Evolutionary conservation across 768 basidiomycete genomes (phyloP), one percentile per base, ranked within the genome.

Genomic region (Podaxis sp.): DNA sequence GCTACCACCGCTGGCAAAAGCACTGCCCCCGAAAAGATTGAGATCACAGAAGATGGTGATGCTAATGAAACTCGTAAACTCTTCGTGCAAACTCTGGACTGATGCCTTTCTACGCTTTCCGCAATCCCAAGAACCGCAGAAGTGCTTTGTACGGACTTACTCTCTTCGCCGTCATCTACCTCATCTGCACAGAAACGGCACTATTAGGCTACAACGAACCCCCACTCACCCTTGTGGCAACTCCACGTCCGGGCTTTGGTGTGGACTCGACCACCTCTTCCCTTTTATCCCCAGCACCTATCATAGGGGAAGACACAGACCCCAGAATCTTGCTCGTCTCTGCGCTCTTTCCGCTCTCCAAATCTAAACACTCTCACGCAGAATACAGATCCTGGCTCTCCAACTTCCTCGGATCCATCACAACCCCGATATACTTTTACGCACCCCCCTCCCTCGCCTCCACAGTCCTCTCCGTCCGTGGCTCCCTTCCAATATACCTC

Each of bases 351-450:
- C 83, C 82, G 0, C 75, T 83, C 2, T 57, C 73, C 3, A 79
- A 77, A 47, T 77, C 82, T 11, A 83, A 84, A 66, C 82, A 85
- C 64, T 68, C 78, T 2, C 57, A 73, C 5, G 65, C 70, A n/a
- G 79, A 81, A 9, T 84, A 84, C 67, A 65, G 66, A 1, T 16
- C 42, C 5, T 84, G 82, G 82, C 70, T 84, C 1, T 56, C 64
- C 4, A 65, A 70, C n/a, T 84, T 83, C 64, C 72, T 85, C 3
- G 67, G 71, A 0, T 67, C 67, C 13, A 72, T 84, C 16, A 73
- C 72, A 11, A 82, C 80, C 4, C 78, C 81, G 56, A 65, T 84
- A n/a, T 84, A 84, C 69, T 81, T 86, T 65, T 86, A 76, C 68
- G 77, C 82, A 5, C 69, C 81, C 1, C 74, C 77, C 6, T 74